Conservation (phyloP, 192 early-diverging fungal species). For the Spizellomyces sp. region DNA sequence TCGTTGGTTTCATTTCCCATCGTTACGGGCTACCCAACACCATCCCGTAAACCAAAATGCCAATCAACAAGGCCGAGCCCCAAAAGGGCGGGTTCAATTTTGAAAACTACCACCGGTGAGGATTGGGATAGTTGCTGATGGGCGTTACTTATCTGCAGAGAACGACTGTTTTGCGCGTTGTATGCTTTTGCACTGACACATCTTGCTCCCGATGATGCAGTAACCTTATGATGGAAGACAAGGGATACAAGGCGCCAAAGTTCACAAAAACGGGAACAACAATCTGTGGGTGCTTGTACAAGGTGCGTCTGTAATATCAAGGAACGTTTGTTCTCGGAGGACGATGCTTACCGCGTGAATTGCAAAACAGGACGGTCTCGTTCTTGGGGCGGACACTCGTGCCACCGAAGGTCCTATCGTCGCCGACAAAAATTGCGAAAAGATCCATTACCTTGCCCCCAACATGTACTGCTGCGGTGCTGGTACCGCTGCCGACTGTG, state of each 20-base stretch:
- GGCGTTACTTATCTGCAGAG: constrained; percentile 9
- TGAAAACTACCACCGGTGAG: constrained; percentile 79
- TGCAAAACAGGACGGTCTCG: constrained; percentile 74
- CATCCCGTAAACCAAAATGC: neutral
- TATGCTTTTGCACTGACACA: constrained; percentile 3
- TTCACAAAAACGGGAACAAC: constrained; percentile 96
- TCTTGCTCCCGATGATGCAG: constrained; percentile 37
- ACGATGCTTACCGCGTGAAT: neutral
- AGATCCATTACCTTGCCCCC: constrained; percentile 96
- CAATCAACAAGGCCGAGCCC: constrained; percentile 13
- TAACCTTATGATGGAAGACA: constrained; percentile 75
- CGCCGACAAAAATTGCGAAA: constrained; percentile 98
- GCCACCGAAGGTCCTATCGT: constrained; percentile 95
- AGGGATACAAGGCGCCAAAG: constrained; percentile 78
- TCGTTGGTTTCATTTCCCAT: no score
- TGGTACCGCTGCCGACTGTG: constrained; percentile 98
- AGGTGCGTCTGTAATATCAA: constrained; percentile 47
- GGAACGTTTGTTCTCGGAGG: no score
- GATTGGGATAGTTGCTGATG: no score
- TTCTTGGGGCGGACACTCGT: constrained; percentile 96
- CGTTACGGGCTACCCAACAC: no score
- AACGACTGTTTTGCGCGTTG: constrained; percentile 7
- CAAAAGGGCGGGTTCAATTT: constrained; percentile 80
- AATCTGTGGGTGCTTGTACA: constrained; percentile 91
- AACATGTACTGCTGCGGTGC: constrained; percentile 99